phyloP scores from a whole-genome alignment of 768 basidiomycete species.

The Mycena galopus region DNA sequence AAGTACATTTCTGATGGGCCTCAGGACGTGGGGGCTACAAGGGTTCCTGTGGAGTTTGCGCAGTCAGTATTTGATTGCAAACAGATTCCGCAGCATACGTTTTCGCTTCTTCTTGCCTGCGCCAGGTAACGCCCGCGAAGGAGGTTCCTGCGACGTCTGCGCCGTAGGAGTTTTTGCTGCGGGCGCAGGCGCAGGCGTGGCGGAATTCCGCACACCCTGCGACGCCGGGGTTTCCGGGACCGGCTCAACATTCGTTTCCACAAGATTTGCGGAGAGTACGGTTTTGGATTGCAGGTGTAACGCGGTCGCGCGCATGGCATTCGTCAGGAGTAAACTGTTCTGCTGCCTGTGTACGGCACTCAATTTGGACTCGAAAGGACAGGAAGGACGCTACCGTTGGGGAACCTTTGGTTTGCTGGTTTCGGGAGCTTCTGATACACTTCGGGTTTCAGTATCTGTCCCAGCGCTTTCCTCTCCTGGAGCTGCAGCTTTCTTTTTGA shows the following conservation, averaged over 20 bases:
- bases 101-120: slow-evolving; percentile 83
- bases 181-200: slow-evolving; percentile 39
- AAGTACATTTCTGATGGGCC: not conserved
- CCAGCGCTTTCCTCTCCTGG: slow-evolving; percentile 43
- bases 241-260: slow-evolving; percentile 45
- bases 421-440: slow-evolving; percentile 41
- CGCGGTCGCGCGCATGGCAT: slow-evolving; percentile 87
- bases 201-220: slow-evolving; percentile 32
- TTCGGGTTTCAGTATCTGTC: slow-evolving; percentile 38
- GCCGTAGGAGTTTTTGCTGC: slow-evolving; percentile 48
- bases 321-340: slow-evolving; percentile 76
- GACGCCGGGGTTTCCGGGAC: slow-evolving; percentile 33
- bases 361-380: slow-evolving; percentile 50
- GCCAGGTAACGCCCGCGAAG: slow-evolving; percentile 61
- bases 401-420: slow-evolving; percentile 41
- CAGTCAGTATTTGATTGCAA: not conserved
- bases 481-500: slow-evolving; percentile 52
- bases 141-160: slow-evolving; percentile 58
- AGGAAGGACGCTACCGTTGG: slow-evolving; percentile 13
- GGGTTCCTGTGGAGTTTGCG: slow-evolving; percentile 50
- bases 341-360: slow-evolving; percentile 60
- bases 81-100: slow-evolving; percentile 59
- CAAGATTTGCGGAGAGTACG: slow-evolving; percentile 58
- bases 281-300: slow-evolving; percentile 76
- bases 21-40: slow-evolving; percentile 13